These are phyloP conservation scores for Cercophora sp. DNA, from an alignment of 495 filamentous ascomycete species.

Conservation along the genomic window DNA sequence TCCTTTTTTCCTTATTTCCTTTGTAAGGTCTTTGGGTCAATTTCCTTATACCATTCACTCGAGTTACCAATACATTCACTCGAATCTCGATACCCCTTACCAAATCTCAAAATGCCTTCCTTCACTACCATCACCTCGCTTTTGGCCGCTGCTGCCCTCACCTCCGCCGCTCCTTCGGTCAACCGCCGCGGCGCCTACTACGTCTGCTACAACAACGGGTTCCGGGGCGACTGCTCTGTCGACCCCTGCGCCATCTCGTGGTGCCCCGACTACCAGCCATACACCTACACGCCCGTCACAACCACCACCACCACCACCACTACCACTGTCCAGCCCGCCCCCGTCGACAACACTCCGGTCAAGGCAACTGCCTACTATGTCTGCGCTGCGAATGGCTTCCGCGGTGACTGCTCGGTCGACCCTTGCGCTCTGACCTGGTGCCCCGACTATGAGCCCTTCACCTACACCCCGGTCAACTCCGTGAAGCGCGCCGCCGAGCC, in stretches of 20 bases:
- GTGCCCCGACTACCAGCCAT: conserved; percentile 10
- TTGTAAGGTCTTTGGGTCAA: neutral
- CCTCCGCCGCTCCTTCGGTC: neutral
- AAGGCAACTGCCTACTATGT: neutral
- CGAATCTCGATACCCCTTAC: neutral
- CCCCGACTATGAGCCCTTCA: conserved; percentile 6
- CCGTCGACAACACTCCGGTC: neutral
- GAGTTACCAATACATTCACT: neutral
- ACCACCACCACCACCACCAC: neutral
- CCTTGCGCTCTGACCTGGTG: conserved; percentile 7
- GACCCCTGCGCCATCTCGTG: conserved; percentile 11
- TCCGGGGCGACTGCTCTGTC: conserved; percentile 6
- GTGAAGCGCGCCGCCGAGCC: neutral
- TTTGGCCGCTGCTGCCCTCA: conserved; percentile 6
- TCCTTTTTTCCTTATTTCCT: conserved; percentile 6
- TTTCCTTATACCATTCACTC: neutral
- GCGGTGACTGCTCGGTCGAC: neutral
- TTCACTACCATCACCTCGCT: neutral
- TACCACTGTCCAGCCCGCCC: neutral
- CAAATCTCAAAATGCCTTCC: conserved; percentile 5
- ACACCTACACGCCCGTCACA: conserved; percentile 2
- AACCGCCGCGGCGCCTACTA: conserved; percentile 4
- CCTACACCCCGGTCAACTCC: neutral
- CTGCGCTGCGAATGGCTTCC: conserved; percentile 6
- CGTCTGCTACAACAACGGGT: conserved; percentile 10